A percentile compares a stretch with the other conserved stretches of the same genome.
Evolutionary conservation across 2,329 filamentous ascomycete genomes (phyloP).

Genomic region (Talaromyces amestolkiae): DNA sequence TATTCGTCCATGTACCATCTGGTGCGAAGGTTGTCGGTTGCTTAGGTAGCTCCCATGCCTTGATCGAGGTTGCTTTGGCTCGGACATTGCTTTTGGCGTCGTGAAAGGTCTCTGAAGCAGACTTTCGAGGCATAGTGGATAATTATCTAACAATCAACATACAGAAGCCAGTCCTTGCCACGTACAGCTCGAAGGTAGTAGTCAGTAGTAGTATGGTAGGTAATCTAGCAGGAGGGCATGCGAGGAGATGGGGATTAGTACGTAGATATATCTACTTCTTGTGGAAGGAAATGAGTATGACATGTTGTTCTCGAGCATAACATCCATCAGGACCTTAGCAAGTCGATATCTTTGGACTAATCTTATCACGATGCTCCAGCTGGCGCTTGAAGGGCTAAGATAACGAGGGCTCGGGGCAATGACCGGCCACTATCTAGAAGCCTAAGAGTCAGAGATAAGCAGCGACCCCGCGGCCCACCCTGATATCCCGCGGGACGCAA

Average conservation of each 20-base stretch:
- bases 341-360: background rate
- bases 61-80: background rate
- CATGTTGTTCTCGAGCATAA: background rate
- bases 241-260: background rate
- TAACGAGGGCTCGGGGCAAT: background rate
- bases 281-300: background rate
- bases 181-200: background rate
- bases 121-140: background rate
- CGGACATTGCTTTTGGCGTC: background rate
- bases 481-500: slow-evolving; percentile 10
- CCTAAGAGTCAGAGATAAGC: background rate
- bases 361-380: background rate
- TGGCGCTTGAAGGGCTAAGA: background rate
- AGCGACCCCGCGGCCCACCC: background rate
- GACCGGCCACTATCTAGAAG: background rate
- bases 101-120: background rate
- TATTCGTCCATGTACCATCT: slow-evolving; percentile 35
- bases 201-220: background rate
- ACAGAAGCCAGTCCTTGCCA: background rate
- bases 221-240: background rate
- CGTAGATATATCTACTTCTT: background rate
- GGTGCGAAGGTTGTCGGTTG: slow-evolving; percentile 36
- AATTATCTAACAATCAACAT: no score
- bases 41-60: slow-evolving; percentile 43
- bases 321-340: background rate